phyloP scores from a whole-genome alignment of 768 basidiomycete species.

The Termitomyces heimii region DNA sequence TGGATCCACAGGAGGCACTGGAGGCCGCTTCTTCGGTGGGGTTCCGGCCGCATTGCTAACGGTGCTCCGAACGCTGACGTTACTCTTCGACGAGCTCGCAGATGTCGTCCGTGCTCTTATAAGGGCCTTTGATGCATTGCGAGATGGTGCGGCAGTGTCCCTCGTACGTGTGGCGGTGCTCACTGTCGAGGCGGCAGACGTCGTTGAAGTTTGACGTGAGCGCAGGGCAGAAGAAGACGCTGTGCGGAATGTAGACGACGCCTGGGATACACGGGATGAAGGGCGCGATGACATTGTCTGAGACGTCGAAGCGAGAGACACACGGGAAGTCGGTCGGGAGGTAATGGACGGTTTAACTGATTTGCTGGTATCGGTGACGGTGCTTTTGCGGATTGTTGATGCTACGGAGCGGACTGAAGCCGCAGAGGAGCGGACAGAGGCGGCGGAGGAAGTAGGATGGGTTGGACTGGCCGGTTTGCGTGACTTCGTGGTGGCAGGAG shows the following conservation, averaged over 20 bases:
- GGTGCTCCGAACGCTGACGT: constrained; percentile 1
- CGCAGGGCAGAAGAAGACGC: constrained; percentile 25
- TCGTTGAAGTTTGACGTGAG: constrained; percentile 25
- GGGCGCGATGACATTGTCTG: constrained; percentile 1
- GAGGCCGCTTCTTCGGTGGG: constrained; percentile 23
- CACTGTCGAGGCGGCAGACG: constrained; percentile 21
- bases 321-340: constrained; percentile 18
- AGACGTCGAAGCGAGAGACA: constrained; percentile 5
- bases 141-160: not conserved
- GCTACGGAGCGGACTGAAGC: constrained; percentile 20
- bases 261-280: constrained; percentile 8
- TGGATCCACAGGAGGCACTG: constrained; percentile 24
- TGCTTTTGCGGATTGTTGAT: constrained; percentile 24
- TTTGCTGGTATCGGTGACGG: constrained; percentile 9
- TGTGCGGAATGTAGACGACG: constrained; percentile 34
- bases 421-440: constrained; percentile 25
- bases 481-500: not conserved
- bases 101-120: constrained; percentile 9
- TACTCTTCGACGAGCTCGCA: constrained; percentile 16
- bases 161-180: constrained; percentile 8
- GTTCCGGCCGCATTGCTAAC: constrained; percentile 1
- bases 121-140: not conserved
- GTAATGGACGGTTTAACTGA: not conserved
- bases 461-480: not conserved
- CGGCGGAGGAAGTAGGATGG: constrained; percentile 24